Evolutionary conservation across 2,329 filamentous ascomycete species (phyloP).

Genomic region (Drechslerella stenobrocha): DNA sequence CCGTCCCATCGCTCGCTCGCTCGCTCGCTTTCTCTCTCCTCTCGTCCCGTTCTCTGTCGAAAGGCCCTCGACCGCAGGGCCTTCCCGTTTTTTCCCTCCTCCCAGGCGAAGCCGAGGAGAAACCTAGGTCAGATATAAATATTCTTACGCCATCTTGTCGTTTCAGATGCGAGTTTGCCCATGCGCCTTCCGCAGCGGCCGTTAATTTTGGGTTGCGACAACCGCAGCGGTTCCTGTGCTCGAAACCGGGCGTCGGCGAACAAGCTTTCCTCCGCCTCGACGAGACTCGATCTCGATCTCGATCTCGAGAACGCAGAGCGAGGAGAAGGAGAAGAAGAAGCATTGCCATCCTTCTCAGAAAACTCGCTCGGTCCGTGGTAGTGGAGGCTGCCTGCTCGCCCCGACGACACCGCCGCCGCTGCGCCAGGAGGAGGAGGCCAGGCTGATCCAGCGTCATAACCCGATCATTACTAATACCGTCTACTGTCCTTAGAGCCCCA

Average conservation of each 20-base stretch:
- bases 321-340: background rate
- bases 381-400: no score
- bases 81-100: no score
- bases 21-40: no score
- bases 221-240: background rate
- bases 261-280: background rate
- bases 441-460: constrained; percentile 5
- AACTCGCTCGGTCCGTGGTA: no score
- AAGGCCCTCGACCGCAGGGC: no score
- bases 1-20: no score
- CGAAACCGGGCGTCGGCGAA: background rate
- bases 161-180: background rate
- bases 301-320: background rate
- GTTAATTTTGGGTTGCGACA: constrained; percentile 4
- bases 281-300: background rate
- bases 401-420: no score
- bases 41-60: no score
- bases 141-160: background rate
- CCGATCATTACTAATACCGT: background rate
- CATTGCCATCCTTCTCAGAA: no score
- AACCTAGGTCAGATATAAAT: no score
- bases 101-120: no score
- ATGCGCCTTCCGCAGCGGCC: background rate
- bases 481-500: background rate
- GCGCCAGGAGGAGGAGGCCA: no score